Base-by-base conservation (phyloP, 140 eudicot species). In the Oenanthe javanica region DNA sequence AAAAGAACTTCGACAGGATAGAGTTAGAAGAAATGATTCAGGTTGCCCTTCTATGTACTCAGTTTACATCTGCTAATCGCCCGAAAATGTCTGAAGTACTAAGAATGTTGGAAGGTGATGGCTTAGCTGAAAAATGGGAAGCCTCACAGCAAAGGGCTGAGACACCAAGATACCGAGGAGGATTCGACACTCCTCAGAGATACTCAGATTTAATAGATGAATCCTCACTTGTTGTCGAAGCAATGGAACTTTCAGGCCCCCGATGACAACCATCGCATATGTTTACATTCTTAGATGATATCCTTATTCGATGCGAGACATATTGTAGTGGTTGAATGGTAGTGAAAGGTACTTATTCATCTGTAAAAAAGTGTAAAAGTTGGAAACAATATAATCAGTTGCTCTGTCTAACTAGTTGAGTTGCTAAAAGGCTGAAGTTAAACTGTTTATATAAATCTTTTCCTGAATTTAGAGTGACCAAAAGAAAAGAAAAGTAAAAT, bases 221-320 rank as follows among this genome's bases (percentile, higher is more conserved):
- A 47, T 85, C 89, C 16, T 90, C 96, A 18, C 88, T 89, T 40
- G 95, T 91, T 42, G 82, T 86, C 46, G 98, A 93, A 86, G 97
- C 93, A 66, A 93, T 93, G 93, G 98, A 93, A 73, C 98, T 93
- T 54, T 93, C 98, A 5, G 98, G 98, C 38, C 98, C 98, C 16
- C 81, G 98, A 42, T 91, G 86, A 89, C 85, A 63, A 42, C 47
- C 25, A 3, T n/a, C 8, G 38, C 72, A 9, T 52, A 49, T 9
- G 31, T 9, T 74, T 38, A 45, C 7, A 21, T 36, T 46, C 49
- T 45, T 16, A 15, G 5, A 13, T 70, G 5, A 14, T 42, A 9
- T 43, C 13, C 1, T 6, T 18, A 54, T 4, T 43, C 6, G 27
- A 10, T 4, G 59, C 18, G 50, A 52, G 12, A 38, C 51, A 52